Base-by-base conservation (phyloP, 169 alveolate species). In the Toxoplasma gondii region DNA sequence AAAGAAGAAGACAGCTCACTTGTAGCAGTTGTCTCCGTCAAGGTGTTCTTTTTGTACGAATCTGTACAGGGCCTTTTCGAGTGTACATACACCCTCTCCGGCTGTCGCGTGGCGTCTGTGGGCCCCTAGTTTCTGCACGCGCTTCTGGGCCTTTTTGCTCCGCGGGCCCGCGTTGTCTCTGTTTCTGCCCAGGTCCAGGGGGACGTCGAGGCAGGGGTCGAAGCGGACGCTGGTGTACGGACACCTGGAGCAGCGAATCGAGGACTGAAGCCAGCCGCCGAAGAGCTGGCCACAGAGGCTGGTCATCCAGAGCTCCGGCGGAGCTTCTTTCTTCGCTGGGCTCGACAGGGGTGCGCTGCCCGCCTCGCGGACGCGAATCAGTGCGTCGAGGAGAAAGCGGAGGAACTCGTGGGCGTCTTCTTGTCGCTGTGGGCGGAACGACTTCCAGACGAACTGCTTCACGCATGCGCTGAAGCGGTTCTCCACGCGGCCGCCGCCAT, bases 361-460 rank as follows among this genome's bases (percentile, higher is more conserved):
- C 44, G 54, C 24, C 80, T 58, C 1, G 90, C 38, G 22, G 93
- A 83, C 24, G 84, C 93, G 84, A 54, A 93, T 96, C 80, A 96
- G 80, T 0, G 97, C 96, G 78, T 96, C 97, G 5, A 96, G 53
- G 45, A 96, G 91, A 38, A 53, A 96, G 7, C 97, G 90, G 49
- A 96, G 78, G 92, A 96, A 96, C 78, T 96, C 97, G 82, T 96
- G 97, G 7, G 97, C 97, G 39, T 96, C 97, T 31, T 96, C 97
- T 94, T 95, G 96, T 34, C 95, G 53, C 58, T 97, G 97, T 22
- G 88, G 94, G n/a, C 96, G 81, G 41, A 93, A 96, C 27, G 91
- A 64, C 27, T 64, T 82, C 97, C 97, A 96, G 4, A 96, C 91
- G 36, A 96, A 88, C 27, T 93, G 96, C 82, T 90, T 91, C 53